A percentile compares a stretch with the other conserved stretches of the same genome.
Evolutionary conservation across 768 basidiomycete genomes (phyloP).

Genomic region (Obba rivulosa): DNA sequence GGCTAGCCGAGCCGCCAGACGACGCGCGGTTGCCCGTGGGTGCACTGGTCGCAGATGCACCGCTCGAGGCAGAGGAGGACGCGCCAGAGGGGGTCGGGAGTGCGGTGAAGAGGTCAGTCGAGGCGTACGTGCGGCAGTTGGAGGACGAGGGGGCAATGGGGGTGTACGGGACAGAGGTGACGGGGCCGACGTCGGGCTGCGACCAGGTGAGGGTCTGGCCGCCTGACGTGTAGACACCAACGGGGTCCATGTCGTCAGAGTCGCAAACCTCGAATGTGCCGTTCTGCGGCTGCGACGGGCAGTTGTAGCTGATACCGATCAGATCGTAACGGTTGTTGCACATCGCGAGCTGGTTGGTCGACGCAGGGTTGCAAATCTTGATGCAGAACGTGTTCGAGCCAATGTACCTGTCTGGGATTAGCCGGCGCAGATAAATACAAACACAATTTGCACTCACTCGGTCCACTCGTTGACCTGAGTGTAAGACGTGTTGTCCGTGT

Average conservation of each 20-base stretch:
- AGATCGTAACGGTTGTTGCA: conserved; percentile 76
- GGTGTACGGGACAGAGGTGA: conserved; percentile 39
- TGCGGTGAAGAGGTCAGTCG: conserved; percentile 30
- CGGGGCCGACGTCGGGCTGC: conserved; percentile 43
- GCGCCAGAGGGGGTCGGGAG: conserved; percentile 10
- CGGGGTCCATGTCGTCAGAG: conserved; percentile 57
- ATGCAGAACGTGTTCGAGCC: conserved; percentile 62
- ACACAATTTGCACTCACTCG: conserved; percentile 37
- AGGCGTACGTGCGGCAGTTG: conserved; percentile 36
- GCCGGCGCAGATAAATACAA: background rate
- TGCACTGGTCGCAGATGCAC: conserved; percentile 8
- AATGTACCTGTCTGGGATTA: conserved; percentile 53
- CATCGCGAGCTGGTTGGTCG: conserved; percentile 36
- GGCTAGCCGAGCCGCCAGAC: conserved; percentile 11
- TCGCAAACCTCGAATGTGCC: conserved; percentile 61
- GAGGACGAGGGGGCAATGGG: conserved; percentile 35
- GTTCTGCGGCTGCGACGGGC: conserved; percentile 55
- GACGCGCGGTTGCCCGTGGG: conserved; percentile 13
- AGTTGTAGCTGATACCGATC: conserved; percentile 71
- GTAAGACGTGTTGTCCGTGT: conserved; percentile 35
- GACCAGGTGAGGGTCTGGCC: conserved; percentile 40
- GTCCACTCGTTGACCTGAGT: conserved; percentile 65
- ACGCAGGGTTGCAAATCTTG: conserved; percentile 63
- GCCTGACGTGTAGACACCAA: conserved; percentile 42
- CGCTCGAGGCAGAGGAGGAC: conserved; percentile 5